Conservation (phyloP, 352 stramenopile species). For the Globisporangium mamillatum region DNA sequence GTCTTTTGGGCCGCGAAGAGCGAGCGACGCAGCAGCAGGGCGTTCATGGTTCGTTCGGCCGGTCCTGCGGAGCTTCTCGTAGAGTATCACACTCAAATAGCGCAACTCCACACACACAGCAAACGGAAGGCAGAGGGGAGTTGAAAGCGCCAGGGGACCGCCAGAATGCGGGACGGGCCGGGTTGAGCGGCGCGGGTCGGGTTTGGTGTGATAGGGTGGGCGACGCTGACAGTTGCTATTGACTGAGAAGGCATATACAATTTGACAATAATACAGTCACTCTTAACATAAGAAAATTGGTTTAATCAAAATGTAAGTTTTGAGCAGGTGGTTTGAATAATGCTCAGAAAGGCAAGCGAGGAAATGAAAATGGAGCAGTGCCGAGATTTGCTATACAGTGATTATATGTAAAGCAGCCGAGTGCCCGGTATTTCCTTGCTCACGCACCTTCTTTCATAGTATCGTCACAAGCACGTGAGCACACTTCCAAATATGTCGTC, state of each 20-base stretch:
- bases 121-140: conserved; percentile 16
- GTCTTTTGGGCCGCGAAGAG: conserved; percentile 34
- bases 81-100: conserved; percentile 15
- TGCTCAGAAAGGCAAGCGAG: neutral
- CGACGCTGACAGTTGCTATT: neutral
- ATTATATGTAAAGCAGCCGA: neutral
- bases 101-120: conserved; percentile 18
- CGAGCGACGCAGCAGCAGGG: conserved; percentile 61
- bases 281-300: neutral
- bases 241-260: too few relatives aligned
- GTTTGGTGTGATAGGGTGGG: neutral
- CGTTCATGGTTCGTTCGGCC: conserved; percentile 29
- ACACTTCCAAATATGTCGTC: too few relatives aligned
- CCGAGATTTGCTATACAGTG: neutral
- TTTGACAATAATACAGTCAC: neutral
- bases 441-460: too few relatives aligned
- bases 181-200: neutral
- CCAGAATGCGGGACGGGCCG: neutral
- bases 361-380: neutral
- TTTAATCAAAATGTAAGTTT: neutral
- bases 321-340: neutral
- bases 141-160: neutral
- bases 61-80: conserved; percentile 7
- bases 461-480: too few relatives aligned
- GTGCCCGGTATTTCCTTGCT: neutral